These are phyloP conservation scores for Grosmannia huntii DNA, from an alignment of 2,329 filamentous ascomycete genomes.

Conservation along the genomic window DNA sequence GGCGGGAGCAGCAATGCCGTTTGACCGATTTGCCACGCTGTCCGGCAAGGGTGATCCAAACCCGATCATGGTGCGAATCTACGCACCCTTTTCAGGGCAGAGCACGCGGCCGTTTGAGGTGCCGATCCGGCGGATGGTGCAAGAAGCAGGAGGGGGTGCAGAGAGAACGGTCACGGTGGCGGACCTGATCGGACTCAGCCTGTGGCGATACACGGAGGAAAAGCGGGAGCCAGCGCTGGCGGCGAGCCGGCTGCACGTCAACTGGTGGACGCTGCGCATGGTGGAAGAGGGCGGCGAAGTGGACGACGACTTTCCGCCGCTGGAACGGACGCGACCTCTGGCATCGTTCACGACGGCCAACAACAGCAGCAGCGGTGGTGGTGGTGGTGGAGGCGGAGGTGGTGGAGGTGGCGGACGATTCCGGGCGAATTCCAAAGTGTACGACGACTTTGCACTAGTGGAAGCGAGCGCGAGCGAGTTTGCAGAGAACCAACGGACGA, in stretches of 20 bases:
- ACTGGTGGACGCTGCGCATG: conserved; percentile 73
- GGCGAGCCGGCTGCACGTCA: conserved; percentile 58
- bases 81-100: conserved; percentile 56
- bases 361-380: conserved; percentile 41
- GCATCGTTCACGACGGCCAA: conserved; percentile 72
- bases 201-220: conserved; percentile 70
- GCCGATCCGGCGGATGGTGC: conserved; percentile 54
- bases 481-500: conserved; percentile 53
- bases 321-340: conserved; percentile 62
- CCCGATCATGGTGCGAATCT: conserved; percentile 65
- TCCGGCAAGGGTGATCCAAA: conserved; percentile 69
- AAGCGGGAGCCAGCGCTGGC: conserved; percentile 56
- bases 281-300: conserved; percentile 75
- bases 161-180: conserved; percentile 55
- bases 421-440: conserved; percentile 61
- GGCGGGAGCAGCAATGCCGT: conserved; percentile 54
- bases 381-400: conserved; percentile 45
- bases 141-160: conserved; percentile 30
- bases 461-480: conserved; percentile 57
- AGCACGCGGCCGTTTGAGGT: conserved; percentile 57
- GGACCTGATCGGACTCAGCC: conserved; percentile 67
- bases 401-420: conserved; percentile 32
- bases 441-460: conserved; percentile 72
- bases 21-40: conserved; percentile 63
- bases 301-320: conserved; percentile 71